phyloP scores from a whole-genome alignment of 345 rosid genomes.

The Populus pruinosa region DNA sequence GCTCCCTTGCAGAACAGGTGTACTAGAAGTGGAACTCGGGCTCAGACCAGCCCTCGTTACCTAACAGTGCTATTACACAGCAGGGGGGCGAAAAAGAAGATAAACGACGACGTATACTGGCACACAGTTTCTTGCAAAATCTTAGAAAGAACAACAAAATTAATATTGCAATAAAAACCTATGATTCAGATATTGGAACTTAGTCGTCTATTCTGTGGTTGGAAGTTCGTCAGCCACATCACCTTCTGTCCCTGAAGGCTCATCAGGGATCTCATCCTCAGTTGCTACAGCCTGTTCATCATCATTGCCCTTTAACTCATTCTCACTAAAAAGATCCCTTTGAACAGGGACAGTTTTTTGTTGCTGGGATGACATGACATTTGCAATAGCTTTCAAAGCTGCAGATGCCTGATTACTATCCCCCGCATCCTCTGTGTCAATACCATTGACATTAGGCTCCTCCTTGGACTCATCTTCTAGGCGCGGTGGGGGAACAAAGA shows the following conservation, averaged over 20 bases:
- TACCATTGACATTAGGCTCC: conserved; percentile 35
- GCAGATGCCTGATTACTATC: conserved; percentile 53
- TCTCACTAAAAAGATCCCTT: conserved; percentile 60
- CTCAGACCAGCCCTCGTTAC: no score
- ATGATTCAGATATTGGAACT: no score
- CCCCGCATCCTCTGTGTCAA: conserved; percentile 43
- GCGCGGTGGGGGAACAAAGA: conserved; percentile 76
- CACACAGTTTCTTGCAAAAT: no score
- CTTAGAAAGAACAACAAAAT: no score
- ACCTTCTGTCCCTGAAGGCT: conserved; percentile 3
- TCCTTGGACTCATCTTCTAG: conserved; percentile 29
- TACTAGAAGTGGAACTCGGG: no score
- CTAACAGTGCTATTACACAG: no score
- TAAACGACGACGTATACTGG: no score
- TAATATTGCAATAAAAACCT: no score
- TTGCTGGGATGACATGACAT: conserved; percentile 72
- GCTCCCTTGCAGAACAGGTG: no score
- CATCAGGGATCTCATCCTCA: conserved; percentile 13
- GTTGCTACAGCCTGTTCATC: conserved; percentile 14
- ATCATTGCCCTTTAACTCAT: conserved; percentile 46
- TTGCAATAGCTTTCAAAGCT: conserved; percentile 73
- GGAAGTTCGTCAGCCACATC: neutral
- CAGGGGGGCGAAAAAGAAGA: no score
- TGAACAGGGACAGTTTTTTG: conserved; percentile 70
- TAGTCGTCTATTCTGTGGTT: no score